Base-by-base conservation (phyloP, 2,329 filamentous ascomycete genomes). In the Trichoderma sp. region DNA sequence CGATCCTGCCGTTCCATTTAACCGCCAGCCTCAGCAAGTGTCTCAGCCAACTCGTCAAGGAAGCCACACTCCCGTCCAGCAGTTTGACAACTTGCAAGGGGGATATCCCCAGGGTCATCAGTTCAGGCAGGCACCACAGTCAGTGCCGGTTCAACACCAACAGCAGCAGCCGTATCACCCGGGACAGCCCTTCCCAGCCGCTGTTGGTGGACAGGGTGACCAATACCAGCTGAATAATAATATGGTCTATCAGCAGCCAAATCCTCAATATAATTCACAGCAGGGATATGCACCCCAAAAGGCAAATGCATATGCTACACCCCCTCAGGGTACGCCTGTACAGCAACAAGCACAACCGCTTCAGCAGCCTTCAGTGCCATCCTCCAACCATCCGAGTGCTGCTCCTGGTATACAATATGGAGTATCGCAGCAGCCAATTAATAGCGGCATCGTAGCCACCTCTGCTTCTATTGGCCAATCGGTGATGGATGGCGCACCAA, bases 1-100 rank as follows among this genome's bases (percentile, higher is more conserved):
- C 67, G 81, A 82, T 38, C 78, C 82, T 33, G 75, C 82, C 16
- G 80, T 83, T 18, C 76, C 81, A 50, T 85, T 81, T 64, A 77
- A 77, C 31, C 81, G 83, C 50, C 77, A 83, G 56, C 77, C 81
- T 53, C 83, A 84, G 75, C 77, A 85, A 45, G 78, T 85, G 64
- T 75, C 82, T 16, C 83, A 83, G 41, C 77, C 81, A 35, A 76
- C 67, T 59, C 80, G 81, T 29, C 83, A 84, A 63, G 83, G 83
- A 29, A 82, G 76, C 35, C 82, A 84, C 67, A 81, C 82, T 16
- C 81, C 83, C 9, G 79, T 84, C 60, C 77, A 78, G 33, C 83
- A 83, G 29, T 77, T 77, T 73, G 74, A 72, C 80, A 81, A 71
- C 81, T 77, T 83, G 16, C 80, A 81, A 16, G 77, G 79, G n/a